Evolutionary conservation across 805 yeast genomes (phyloP).

Genomic region (Lachancea fermentati): DNA sequence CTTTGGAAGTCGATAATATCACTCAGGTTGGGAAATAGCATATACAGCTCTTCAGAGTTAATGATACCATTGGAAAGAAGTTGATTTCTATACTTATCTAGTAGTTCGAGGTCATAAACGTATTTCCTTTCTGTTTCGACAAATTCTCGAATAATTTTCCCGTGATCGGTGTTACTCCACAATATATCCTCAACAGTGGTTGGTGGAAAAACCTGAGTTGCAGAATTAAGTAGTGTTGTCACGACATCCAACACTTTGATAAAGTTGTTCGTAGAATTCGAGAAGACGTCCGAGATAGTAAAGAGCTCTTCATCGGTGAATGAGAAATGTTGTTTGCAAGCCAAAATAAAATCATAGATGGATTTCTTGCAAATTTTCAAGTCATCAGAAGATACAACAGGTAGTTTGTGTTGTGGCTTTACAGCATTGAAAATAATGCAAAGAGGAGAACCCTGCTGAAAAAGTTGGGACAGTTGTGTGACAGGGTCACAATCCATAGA

Average conservation of each 20-base stretch:
- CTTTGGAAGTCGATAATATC: conserved; percentile 90
- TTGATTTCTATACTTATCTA: conserved; percentile 63
- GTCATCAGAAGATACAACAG: conserved; percentile 71
- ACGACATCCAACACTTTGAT: conserved; percentile 72
- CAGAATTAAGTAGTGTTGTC: conserved; percentile 52
- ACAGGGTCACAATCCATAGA: conserved; percentile 82
- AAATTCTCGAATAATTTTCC: conserved; percentile 74
- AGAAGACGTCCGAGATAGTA: conserved; percentile 83
- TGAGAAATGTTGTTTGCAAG: conserved; percentile 71
- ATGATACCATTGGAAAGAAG: conserved; percentile 60
- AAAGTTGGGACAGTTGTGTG: conserved; percentile 79
- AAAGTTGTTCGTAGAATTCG: conserved; percentile 73
- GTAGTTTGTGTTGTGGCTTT: conserved; percentile 50
- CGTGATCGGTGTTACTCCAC: conserved; percentile 27
- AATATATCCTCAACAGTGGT: conserved; percentile 9
- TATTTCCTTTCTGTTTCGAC: conserved; percentile 88
- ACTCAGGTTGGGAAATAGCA: conserved; percentile 76
- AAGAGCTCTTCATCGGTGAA: conserved; percentile 79
- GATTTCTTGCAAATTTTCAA: conserved; percentile 79
- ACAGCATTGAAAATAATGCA: conserved; percentile 78
- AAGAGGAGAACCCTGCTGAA: conserved; percentile 89
- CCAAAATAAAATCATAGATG: conserved; percentile 82
- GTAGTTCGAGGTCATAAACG: conserved; percentile 81
- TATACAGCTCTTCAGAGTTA: conserved; percentile 72
- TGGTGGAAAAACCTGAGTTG: conserved; percentile 38